These are phyloP conservation scores for Aureobasidium sp. DNA, from an alignment of 2,329 filamentous ascomycete species.

Conservation along the genomic window DNA sequence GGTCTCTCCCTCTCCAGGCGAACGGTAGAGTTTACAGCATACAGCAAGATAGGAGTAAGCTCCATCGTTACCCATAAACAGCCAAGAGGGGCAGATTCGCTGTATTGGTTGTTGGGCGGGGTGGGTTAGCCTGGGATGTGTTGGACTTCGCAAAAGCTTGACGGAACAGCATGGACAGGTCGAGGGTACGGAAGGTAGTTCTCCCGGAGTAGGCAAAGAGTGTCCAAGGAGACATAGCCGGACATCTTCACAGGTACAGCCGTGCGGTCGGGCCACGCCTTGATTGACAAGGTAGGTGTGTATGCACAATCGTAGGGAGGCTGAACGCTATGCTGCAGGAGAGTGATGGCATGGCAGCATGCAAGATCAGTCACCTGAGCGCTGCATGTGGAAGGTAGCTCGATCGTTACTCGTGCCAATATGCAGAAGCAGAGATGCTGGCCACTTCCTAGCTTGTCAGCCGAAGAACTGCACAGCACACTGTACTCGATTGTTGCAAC, in stretches of 20 bases:
- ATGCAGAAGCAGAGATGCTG: background rate
- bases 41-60: background rate
- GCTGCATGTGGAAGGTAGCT: background rate
- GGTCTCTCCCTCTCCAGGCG: background rate
- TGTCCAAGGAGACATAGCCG: background rate
- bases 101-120: constrained; percentile 6
- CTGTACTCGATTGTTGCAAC: background rate
- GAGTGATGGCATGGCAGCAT: background rate
- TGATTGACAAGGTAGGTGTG: background rate
- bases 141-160: background rate
- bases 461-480: background rate
- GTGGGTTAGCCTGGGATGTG: background rate
- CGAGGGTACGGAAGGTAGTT: background rate
- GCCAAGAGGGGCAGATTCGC: background rate
- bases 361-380: constrained; percentile 1
- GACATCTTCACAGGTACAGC: background rate
- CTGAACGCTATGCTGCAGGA: background rate
- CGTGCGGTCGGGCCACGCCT: background rate
- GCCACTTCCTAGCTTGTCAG: background rate
- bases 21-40: background rate
- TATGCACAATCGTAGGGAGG: background rate
- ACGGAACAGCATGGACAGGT: background rate
- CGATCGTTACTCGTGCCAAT: background rate
- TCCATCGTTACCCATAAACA: background rate
- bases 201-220: background rate